phyloP scores from a whole-genome alignment of 73 alveolate species.

The Stentor coeruleus region DNA sequence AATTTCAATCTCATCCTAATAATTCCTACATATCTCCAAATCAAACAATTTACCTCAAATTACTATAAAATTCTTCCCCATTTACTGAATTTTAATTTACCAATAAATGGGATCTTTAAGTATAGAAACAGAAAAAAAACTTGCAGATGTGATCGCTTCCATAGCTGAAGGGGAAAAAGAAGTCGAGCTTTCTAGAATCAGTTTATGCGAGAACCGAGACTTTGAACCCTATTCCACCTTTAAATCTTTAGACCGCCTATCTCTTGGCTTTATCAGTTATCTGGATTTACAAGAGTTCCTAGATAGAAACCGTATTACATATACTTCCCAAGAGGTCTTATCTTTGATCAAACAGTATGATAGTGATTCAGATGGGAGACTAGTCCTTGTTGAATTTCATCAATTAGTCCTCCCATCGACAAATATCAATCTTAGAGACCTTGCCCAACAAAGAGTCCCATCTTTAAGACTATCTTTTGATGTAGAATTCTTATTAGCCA shows the following conservation, averaged over 20 bases:
- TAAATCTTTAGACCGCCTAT: not conserved
- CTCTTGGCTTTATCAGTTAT: not conserved
- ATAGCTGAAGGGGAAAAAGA: not conserved
- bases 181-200: not conserved
- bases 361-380: slow-evolving; percentile 12
- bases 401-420: slow-evolving; percentile 2
- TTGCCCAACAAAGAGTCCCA: not conserved
- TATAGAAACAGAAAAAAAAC: not conserved
- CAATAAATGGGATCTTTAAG: too few relatives aligned
- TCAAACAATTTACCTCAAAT: too few relatives aligned
- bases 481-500: slow-evolving; percentile 45
- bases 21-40: too few relatives aligned
- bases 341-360: not conserved
- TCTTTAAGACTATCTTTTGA: slow-evolving; percentile 30
- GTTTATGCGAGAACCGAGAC: not conserved
- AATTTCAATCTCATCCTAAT: too few relatives aligned
- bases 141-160: not conserved
- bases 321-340: not conserved
- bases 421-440: not conserved
- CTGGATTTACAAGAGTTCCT: not conserved
- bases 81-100: too few relatives aligned
- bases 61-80: too few relatives aligned
- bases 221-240: not conserved
- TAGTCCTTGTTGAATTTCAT: not conserved
- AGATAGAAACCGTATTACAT: not conserved